Base-by-base conservation (phyloP, 352 stramenopile genomes). In the Globisporangium solare region DNA sequence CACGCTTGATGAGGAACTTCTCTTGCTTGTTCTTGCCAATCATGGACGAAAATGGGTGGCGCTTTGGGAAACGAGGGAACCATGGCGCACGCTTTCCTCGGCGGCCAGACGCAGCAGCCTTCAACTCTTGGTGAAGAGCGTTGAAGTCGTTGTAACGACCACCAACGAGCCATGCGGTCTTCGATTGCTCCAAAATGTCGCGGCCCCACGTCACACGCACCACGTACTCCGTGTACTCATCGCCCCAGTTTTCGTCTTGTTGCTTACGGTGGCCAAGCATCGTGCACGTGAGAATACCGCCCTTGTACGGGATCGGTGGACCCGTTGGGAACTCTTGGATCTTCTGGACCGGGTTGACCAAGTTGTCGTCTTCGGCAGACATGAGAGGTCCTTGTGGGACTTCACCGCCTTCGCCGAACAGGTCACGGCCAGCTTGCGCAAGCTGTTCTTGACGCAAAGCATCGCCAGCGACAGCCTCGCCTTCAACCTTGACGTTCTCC, bases 81-180 rank as follows among this genome's bases (percentile, higher is more conserved):
- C 86, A 95, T 58, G 86, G 86, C 21, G 83, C 83, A 24, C 86
- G 83, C 71, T 95, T 95, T 56, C 86, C 86, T 40, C 84, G 83
- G 43, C 83, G 80, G 11, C 86, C 86, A 1, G 82, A 93, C 42
- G 86, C 86, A 24, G 86, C 86, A 6, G 83, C 76, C 69, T 95
- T 95, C 31, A 95, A 75, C 64, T 95, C 86, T 47, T 95, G 86
- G 73, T 95, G 86, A 18, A 95, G 76, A 20, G 83, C 82, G 54
- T 95, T 95, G 63, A 95, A 95, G 72, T 95, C 86, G 61, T 95
- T 95, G 82, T 95, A 95, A 32, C 86, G 83, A 54, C 86, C 78
- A 21, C 86, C 86, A 1, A 94, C 82, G 54, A 95, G 83, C 86
- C 86, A 95, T 40, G 86, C 85, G 12, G 86, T 95, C 74, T 92